Evolutionary conservation across 352 stramenopile genomes (phyloP).

Genomic region (Globisporangium radiosum): DNA sequence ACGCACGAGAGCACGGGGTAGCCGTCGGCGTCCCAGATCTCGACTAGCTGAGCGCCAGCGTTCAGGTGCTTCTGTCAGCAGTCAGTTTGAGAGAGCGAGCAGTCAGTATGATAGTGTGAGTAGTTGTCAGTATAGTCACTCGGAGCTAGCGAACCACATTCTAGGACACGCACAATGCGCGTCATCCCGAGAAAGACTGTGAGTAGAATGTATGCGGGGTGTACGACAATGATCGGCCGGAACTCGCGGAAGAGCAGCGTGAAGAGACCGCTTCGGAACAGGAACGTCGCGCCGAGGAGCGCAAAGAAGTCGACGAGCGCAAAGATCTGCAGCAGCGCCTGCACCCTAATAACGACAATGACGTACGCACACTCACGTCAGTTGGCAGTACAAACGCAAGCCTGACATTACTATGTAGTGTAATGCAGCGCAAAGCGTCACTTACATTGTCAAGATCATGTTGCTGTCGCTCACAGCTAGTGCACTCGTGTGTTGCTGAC

Average conservation of each 20-base stretch:
- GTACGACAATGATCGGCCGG: slow-evolving; percentile 31
- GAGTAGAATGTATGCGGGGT: slow-evolving; percentile 40
- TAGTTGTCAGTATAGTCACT: no score
- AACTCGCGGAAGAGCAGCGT: slow-evolving; percentile 53
- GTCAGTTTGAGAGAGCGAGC: no score
- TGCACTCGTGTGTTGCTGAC: slow-evolving; percentile 10
- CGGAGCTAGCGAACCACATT: no score
- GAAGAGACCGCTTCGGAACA: slow-evolving; percentile 69
- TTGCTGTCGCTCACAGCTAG: slow-evolving; percentile 16
- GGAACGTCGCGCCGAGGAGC: slow-evolving; percentile 53
- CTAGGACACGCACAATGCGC: slow-evolving; percentile 24
- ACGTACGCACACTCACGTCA: no score
- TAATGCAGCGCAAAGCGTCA: not conserved
- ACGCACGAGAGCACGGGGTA: slow-evolving; percentile 39
- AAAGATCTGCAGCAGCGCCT: slow-evolving; percentile 60
- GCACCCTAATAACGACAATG: slow-evolving; percentile 23
- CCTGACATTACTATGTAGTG: no score
- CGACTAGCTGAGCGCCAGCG: slow-evolving; percentile 17
- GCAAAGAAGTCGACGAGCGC: slow-evolving; percentile 48
- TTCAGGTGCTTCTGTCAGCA: slow-evolving; percentile 24
- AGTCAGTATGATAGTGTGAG: no score
- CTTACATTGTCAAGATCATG: slow-evolving; percentile 50
- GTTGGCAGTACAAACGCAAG: no score
- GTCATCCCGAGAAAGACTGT: slow-evolving; percentile 34
- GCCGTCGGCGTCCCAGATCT: slow-evolving; percentile 35